Evolutionary conservation across 176 grass and related monocot species (phyloP), one percentile per base, ranked within the genome.

Genomic region (Cocos nucifera): DNA sequence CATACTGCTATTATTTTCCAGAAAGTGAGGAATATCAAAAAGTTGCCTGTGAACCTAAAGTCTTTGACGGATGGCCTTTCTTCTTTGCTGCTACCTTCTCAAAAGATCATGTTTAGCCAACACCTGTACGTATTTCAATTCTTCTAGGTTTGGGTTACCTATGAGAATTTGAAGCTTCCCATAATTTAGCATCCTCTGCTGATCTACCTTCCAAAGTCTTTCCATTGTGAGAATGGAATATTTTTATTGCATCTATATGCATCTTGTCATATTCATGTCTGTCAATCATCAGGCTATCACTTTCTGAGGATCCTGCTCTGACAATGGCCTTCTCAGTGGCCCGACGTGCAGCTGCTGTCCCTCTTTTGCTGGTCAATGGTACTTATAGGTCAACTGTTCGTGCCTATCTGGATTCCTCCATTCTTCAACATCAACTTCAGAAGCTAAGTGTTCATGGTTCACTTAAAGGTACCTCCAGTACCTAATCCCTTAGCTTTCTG

Each of bases 281-380:
- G 28, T 57, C 18, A 19, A 29, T 49, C 22, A 39, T 22, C 61
- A 95, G 89, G 85, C 60, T 97, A 58, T 75, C 87, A 48, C 54
- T 97, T 25, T 80, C 80, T 62, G 87, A 97, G 17, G 84, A 97
- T 17, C 73, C 87, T 30, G 59, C 84, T 50, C 51, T 97, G 81
- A 85, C 80, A 69, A 97, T 97, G 92, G 83, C 87, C 8, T 97
- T 97, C 70, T 81, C 92, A 22, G 83, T 88, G 78, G 77, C 92
- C 53, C 75, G 92, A 26, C 92, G 85, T 59, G 78, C 92, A 66
- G 92, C 92, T 51, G 92, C 84, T 14, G 84, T 97, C 50, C 92
- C 92, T 67, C 75, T 97, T 84, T 66, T 97, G 58, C 78, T 97
- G 70, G 84, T 97, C 26, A 91, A 97, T 62, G 92, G 92, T 35